Evolutionary conservation across 768 basidiomycete species (phyloP).

Genomic region (Pleurotus sapidus): DNA sequence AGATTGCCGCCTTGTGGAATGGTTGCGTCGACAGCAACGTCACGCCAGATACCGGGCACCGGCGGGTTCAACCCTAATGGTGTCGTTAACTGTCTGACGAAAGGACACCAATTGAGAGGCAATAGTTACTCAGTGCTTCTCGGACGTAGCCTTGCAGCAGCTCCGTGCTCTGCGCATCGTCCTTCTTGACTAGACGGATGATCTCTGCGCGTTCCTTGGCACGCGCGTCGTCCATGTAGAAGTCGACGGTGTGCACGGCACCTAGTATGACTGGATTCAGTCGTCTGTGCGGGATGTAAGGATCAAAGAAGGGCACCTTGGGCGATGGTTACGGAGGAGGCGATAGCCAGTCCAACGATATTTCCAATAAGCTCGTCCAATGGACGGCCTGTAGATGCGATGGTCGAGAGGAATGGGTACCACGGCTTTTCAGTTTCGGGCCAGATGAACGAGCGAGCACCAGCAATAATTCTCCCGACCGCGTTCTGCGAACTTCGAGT

Average conservation of each 20-base stretch:
- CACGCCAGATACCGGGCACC: conserved; percentile 40
- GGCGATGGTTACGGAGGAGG: conserved; percentile 42
- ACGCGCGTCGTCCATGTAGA: conserved; percentile 44
- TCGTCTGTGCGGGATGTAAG: too few species aligned
- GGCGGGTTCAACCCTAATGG: conserved; percentile 32
- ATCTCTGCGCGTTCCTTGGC: conserved; percentile 38
- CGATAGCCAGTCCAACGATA: conserved; percentile 44
- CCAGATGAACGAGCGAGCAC: conserved; percentile 16
- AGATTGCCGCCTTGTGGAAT: conserved; percentile 33
- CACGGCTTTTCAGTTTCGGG: conserved; percentile 29
- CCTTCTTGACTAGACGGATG: conserved; percentile 27
- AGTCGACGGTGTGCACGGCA: conserved; percentile 46
- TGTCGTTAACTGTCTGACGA: too few species aligned
- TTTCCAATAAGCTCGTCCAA: conserved; percentile 40
- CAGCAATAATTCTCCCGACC: not conserved
- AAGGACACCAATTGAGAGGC: not conserved
- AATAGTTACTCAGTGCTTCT: conserved; percentile 46
- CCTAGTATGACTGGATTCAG: conserved; percentile 18
- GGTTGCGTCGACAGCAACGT: conserved; percentile 25
- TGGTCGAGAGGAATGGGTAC: conserved; percentile 33
- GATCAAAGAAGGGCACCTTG: conserved; percentile 26
- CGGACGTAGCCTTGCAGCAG: conserved; percentile 45
- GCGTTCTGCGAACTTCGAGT: not conserved
- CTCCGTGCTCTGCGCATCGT: conserved; percentile 28
- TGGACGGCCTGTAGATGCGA: conserved; percentile 32